Evolutionary conservation across 352 stramenopile species (phyloP).

Genomic region (Halophytophthora batemanensis): DNA sequence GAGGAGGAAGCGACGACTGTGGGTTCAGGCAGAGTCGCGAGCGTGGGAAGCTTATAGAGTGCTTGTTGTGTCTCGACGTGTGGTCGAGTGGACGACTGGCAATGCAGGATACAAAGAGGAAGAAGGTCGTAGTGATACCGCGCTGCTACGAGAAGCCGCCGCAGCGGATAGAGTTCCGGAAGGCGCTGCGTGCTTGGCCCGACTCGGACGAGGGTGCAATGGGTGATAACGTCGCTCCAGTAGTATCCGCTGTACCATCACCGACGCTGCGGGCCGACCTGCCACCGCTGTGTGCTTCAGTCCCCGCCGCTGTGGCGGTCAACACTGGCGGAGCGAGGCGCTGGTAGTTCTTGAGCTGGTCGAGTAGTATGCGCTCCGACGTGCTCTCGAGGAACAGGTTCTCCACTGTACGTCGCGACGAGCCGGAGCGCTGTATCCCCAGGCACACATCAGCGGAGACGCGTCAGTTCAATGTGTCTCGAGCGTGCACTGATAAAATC

Average conservation of each 20-base stretch:
- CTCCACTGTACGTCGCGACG: slow-evolving; percentile 26
- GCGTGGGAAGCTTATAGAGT: too few species aligned
- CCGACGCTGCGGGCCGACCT: not conserved
- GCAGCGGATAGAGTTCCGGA: slow-evolving; percentile 27
- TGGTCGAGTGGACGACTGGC: too few species aligned
- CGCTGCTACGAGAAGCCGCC: slow-evolving; percentile 23
- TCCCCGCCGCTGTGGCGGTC: slow-evolving; percentile 1
- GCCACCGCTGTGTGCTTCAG: not conserved
- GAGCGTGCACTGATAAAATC: not conserved
- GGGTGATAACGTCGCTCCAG: slow-evolving; percentile 10
- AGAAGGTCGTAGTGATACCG: not conserved
- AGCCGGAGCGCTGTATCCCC: slow-evolving; percentile 6
- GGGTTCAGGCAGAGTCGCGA: too few species aligned
- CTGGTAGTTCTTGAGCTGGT: slow-evolving; percentile 51
- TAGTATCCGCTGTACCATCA: not conserved
- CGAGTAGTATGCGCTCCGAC: slow-evolving; percentile 41
- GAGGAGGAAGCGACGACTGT: not conserved
- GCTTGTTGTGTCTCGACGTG: not conserved
- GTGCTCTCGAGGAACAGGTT: slow-evolving; percentile 47
- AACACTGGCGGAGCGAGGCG: slow-evolving; percentile 12
- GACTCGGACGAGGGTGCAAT: slow-evolving; percentile 14
- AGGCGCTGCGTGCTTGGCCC: slow-evolving; percentile 1
- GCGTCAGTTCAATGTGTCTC: not conserved
- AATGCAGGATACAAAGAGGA: too few species aligned
- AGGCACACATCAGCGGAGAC: not conserved